Evolutionary conservation across 352 stramenopile species (phyloP), one percentile per base, ranked within the genome.

Genomic region (Sclerospora graminicola): DNA sequence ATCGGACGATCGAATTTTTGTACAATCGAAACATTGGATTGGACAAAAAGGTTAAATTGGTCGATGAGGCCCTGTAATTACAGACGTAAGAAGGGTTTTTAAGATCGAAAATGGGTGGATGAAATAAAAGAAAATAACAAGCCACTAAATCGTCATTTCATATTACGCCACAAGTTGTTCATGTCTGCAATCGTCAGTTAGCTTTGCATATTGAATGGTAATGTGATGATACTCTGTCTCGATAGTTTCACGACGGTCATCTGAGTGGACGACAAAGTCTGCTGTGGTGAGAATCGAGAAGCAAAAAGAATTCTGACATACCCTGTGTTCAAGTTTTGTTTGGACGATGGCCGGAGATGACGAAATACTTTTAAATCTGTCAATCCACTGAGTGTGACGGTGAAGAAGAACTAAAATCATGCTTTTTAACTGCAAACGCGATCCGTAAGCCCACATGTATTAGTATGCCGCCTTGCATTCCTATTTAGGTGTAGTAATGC

Each of bases 231-330:
- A 63, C 63, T 50, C 76, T 78, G 81, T 84, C 77, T 89, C 76
- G 69, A 88, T 60, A 63, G 20, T 78, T 86, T 90, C 79, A 91
- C 76, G 79, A 91, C 79, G 79, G 79, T 91, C 79, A 83, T 88
- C 79, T 91, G 76, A 91, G 76, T 71, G 61, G 54, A 45, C 48
- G 61, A 51, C 57, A 64, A 56, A 35, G 45, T 45, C 59, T 32
- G 63, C 75, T 48, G 54, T 91, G 79, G 63, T 85, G 78, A 89
- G 53, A 90, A 65, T 88, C 74, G 76, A 87, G 76, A 84, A 83
- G 72, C 64, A 73, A 78, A 80, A 82, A 69, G 78, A 76, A 54
- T 45, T 84, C 75, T 87, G 75, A 87, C 60, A 83, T 64, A 76
- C 69, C 64, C 63, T 53, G 46, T 47, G 33, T 60, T 23, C 11